Base-by-base conservation (phyloP, 164 flowering plant species). In the Pachysandra terminalis region DNA sequence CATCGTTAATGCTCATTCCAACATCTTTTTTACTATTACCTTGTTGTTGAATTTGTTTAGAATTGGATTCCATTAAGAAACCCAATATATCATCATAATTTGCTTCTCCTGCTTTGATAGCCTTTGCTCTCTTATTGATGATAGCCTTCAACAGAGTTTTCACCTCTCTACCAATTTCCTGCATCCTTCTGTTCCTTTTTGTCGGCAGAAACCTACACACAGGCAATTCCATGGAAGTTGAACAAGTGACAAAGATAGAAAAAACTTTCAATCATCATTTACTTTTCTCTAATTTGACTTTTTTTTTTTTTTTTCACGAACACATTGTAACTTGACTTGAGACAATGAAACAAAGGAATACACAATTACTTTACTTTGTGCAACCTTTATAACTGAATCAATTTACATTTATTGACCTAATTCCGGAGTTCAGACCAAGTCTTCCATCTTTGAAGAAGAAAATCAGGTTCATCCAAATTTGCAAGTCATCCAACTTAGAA, bases 1-100 rank as follows among this genome's bases (percentile, higher is more conserved):
- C 52, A 9, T 64, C 57, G 4, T 64, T 32, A 22, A 19, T 64
- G 22, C 27, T 64, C 67, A 64, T 67, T 41, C 70, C 63, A 2
- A 55, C 19, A 22, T 55, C n/a, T n/a, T n/a, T 55, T 22, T 55
- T 16, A 22, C 5, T 19, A 21, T 52, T 48, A 9, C 37, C 54
- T 21, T 61, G 10, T 40, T 23, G 16, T 61, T 19, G 21, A 60
- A 41, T 61, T 9, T 37, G 49, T 3, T 37, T 61, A 12, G 19
- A 21, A 25, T 40, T 41, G 28, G 65, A 41, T 37, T 62, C 65
- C 19, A 62, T 12, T 23, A 62, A 17, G 27, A 62, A 21, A 6
- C 65, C 65, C 19, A 62, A 12, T 5, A 62, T 40, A 52, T 62
- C 65, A 37, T 41, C 53, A 9, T 58, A 26, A 17, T 17, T 58